phyloP scores from a whole-genome alignment of 2,329 filamentous ascomycete species.

The Aspergillus fumigatus region DNA sequence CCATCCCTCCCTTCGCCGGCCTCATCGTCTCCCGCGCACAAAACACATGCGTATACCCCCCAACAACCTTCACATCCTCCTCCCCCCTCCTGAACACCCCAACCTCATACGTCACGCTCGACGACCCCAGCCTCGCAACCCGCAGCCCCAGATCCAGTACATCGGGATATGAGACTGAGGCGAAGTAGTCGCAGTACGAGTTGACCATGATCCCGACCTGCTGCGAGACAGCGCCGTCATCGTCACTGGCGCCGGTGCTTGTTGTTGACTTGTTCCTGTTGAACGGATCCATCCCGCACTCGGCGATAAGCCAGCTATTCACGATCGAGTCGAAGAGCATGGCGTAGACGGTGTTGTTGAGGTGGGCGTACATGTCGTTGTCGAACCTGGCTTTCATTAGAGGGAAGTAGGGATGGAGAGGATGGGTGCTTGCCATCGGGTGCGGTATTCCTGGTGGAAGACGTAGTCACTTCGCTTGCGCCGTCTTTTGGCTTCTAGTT shows the following conservation, averaged over 20 bases:
- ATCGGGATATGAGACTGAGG: constrained; percentile 74
- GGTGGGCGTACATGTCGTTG: constrained; percentile 92
- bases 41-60: constrained; percentile 83
- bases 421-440: constrained; percentile 62
- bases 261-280: constrained; percentile 38
- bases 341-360: constrained; percentile 88
- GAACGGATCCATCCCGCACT: constrained; percentile 70
- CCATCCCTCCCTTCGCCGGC: constrained; percentile 57
- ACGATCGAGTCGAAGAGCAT: constrained; percentile 85
- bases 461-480: constrained; percentile 65
- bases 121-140: constrained; percentile 77
- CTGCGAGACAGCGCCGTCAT: constrained; percentile 6
- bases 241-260: neutral
- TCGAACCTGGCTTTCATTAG: constrained; percentile 59
- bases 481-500: constrained; percentile 54
- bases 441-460: constrained; percentile 76
- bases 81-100: constrained; percentile 75
- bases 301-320: constrained; percentile 79
- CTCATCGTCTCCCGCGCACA: constrained; percentile 69
- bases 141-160: constrained; percentile 76
- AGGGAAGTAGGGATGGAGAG: neutral
- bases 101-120: constrained; percentile 86
- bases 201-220: constrained; percentile 83
- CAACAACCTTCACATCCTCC: constrained; percentile 74
- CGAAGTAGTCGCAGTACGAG: constrained; percentile 80